Evolutionary conservation across 2,329 filamentous ascomycete genomes (phyloP), one percentile per base, ranked within the genome.

Genomic region (Thielaviopsis punctulata): DNA sequence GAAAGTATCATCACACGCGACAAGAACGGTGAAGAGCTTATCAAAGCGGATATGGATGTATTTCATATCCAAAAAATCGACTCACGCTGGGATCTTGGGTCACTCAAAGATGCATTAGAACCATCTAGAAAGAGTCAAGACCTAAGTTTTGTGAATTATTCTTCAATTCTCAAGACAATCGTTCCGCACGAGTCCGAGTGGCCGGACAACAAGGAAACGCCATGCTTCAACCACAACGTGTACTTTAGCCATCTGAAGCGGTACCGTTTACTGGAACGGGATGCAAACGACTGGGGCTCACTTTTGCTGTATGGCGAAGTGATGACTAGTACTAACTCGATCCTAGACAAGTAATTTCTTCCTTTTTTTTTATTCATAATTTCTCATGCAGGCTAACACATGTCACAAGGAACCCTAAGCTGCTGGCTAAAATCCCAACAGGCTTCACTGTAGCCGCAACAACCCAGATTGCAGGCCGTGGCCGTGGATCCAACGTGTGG

Each of bases 401-500:
- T 45, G 3, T 24, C 3, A 19, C 0, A 52, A 86, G 82, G 60
- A 98, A 98, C 62, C 77, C 80, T 0, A 79, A 79, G 25, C 70
- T 95, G 22, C 77, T 95, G 33, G 76, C 81, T 4, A 78, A 75
- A 45, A 73, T 96, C 0, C 86, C 89, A 0, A 80, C 77, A 0
- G 92, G 92, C n/a, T 88, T 95, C 63, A 94, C 89, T 0, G 73
- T 86, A 10, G 83, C 84, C 1, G 90, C 92, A 1, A 92, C 88
- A 0, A 87, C 84, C 0, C 90, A 96, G 64, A 73, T 95, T 6
- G 86, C 89, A 0, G 92, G 83, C 7, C 80, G 92, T 36, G 92
- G 92, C 7, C 82, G 92, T 9, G 92, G 92, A 3, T 81, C 76
- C 27, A 98, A 98, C 60, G 86, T 95, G 55, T 98, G 92, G 92